These are phyloP conservation scores for Podospora anserina DNA, from an alignment of 495 filamentous ascomycete species.

Conservation along the genomic window DNA sequence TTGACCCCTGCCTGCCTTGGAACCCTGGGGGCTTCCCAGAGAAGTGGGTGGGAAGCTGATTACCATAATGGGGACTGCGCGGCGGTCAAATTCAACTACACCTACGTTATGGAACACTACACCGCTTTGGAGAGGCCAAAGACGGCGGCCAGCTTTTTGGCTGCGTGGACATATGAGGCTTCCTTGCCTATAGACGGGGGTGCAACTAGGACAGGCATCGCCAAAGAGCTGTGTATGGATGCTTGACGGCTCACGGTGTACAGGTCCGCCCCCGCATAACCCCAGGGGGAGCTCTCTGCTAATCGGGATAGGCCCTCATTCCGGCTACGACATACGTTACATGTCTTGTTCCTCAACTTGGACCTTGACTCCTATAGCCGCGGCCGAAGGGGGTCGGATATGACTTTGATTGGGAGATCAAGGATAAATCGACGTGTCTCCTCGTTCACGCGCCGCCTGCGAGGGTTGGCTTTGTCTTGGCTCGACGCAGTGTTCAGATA, in stretches of 20 bases:
- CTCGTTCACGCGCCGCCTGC: constrained; percentile 16
- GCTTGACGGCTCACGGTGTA: constrained; percentile 6
- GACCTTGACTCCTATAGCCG: constrained; percentile 22
- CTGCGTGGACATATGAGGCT: constrained; percentile 22
- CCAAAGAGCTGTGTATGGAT: constrained; percentile 15
- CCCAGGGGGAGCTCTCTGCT: constrained; percentile 12
- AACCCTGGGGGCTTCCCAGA: constrained; percentile 18
- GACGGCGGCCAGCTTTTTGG: constrained; percentile 15
- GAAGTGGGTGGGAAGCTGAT: constrained; percentile 20
- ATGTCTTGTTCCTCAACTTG: constrained; percentile 15
- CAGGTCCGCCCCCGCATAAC: constrained; percentile 16
- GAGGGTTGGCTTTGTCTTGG: constrained; percentile 25
- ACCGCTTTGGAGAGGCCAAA: constrained; percentile 22
- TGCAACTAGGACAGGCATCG: constrained; percentile 24
- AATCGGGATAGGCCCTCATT: constrained; percentile 18
- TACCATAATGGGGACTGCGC: constrained; percentile 15
- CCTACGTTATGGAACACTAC: constrained; percentile 17
- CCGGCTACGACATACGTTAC: constrained; percentile 6
- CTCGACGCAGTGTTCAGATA: constrained; percentile 24
- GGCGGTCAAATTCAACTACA: constrained; percentile 8
- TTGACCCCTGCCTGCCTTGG: constrained; percentile 27
- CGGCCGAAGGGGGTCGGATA: constrained; percentile 22
- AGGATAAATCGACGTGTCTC: constrained; percentile 25
- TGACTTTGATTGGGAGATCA: constrained; percentile 29
- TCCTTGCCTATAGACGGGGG: constrained; percentile 13